A percentile compares a stretch with the other conserved stretches of the same genome.
phyloP scores from a whole-genome alignment of 164 flowering plant species.

The Nelumbo lutea region DNA sequence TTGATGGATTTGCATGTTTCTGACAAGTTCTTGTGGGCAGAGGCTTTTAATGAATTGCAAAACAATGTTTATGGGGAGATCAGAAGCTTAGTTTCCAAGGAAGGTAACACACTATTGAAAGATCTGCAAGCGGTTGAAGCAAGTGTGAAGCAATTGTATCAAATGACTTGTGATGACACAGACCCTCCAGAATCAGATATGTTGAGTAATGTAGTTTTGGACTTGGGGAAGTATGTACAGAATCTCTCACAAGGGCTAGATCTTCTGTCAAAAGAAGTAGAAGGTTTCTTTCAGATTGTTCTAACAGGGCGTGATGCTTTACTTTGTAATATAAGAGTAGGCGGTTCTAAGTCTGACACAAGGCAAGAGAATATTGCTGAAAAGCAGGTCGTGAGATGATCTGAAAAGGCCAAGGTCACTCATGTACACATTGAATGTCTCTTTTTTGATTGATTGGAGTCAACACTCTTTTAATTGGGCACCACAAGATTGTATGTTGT shows the following conservation, averaged over 20 bases:
- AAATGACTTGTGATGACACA: constrained; percentile 34
- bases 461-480: background rate
- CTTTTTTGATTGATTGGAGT: background rate
- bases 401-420: background rate
- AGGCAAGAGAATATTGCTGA: constrained; percentile 18
- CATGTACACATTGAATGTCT: background rate
- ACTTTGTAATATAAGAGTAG: constrained; percentile 61
- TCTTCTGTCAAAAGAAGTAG: constrained; percentile 55
- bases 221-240: constrained; percentile 33
- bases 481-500: background rate
- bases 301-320: constrained; percentile 78
- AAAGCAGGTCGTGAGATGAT: constrained; percentile 24
- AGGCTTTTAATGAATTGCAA: constrained; percentile 51
- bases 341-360: constrained; percentile 19
- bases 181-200: constrained; percentile 24
- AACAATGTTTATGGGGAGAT: constrained; percentile 48
- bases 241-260: constrained; percentile 60
- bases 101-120: constrained; percentile 38
- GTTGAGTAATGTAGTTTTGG: constrained; percentile 26
- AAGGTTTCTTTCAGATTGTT: constrained; percentile 70
- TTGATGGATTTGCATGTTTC: constrained; percentile 46
- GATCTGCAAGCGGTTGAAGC: constrained; percentile 60
- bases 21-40: constrained; percentile 55
- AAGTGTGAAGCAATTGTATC: constrained; percentile 36
- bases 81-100: constrained; percentile 25